Evolutionary conservation across 331 rosid genomes (phyloP), one percentile per base, ranked within the genome.

Genomic region (Rhamnella rubrinervis): DNA sequence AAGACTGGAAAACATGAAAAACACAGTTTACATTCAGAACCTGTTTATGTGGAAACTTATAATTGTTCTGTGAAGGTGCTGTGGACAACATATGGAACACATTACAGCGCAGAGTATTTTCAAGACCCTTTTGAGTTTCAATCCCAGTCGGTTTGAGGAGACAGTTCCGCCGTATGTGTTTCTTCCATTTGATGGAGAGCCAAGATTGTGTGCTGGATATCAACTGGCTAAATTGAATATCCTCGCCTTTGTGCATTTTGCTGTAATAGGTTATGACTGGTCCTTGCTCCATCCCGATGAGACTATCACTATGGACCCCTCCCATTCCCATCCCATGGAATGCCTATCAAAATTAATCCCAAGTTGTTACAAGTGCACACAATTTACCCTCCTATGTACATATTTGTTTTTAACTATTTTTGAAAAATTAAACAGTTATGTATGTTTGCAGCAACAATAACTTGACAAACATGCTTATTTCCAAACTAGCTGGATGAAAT

Each of bases 101-200:
- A 88, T 85, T 85, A 83, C 75, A 80, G 46, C 56, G 85, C 67
- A 28, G 81, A 86, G 47, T 89, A 85, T 51, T 92, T 88, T 65
- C 73, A 83, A 71, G 93, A 92, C 57, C 85, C 96, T n/a, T 16
- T 5, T 66, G 70, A 86, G 74, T 56, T 92, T 89, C 88, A 77
- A 86, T 13, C 96, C 96, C 66, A 83, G 87, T 77, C 79, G 93
- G 72, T 92, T 88, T 74, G 93, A 89, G 20, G 87, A n/a, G n/a
- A n/a, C n/a, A n/a, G n/a, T n/a, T n/a, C n/a, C n/a, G n/a, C n/a
- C n/a, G n/a, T 89, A 92, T 73, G 91, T 49, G 7, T 92, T 55
- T 71, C 85, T 92, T 21, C 86, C 93, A 18, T 89, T 92, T 62
- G 98, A 96, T 52, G 96, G 93, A 78, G 98, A 96, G 23, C 93